Evolutionary conservation across 1,284 basidiomycete genomes (phyloP).

Genomic region (Trametes polyzona): DNA sequence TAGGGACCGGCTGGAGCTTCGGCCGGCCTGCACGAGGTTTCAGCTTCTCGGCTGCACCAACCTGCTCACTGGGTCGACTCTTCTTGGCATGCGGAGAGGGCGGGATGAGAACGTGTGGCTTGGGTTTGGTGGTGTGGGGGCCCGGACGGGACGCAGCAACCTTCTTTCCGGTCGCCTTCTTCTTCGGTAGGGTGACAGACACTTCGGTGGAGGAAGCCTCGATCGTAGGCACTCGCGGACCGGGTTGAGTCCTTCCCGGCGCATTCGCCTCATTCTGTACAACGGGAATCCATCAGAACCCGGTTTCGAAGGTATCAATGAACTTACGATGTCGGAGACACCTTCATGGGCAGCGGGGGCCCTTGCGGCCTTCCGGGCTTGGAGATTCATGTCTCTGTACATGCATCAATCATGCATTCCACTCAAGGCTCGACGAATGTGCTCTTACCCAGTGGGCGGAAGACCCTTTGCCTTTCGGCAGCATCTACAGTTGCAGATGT

Average conservation of each 20-base stretch:
- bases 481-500: slow-evolving; percentile 63
- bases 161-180: not conserved
- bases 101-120: slow-evolving; percentile 18
- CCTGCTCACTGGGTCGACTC: slow-evolving; percentile 23
- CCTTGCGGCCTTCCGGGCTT: slow-evolving; percentile 39
- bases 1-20: slow-evolving; percentile 31
- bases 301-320: too few relatives aligned
- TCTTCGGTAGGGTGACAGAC: not conserved
- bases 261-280: too few relatives aligned
- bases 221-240: too few relatives aligned
- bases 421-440: not conserved
- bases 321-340: not conserved
- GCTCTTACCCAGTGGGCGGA: slow-evolving; percentile 56
- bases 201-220: not conserved
- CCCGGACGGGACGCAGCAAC: not conserved
- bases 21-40: slow-evolving; percentile 35
- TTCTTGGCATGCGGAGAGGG: slow-evolving; percentile 11
- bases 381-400: slow-evolving; percentile 41
- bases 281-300: too few relatives aligned
- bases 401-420: slow-evolving; percentile 2
- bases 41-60: slow-evolving; percentile 15
- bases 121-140: not conserved
- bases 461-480: slow-evolving; percentile 69
- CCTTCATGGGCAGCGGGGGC: not conserved
- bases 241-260: too few relatives aligned